Evolutionary conservation across 2,329 filamentous ascomycete genomes (phyloP), one percentile per base, ranked within the genome.

Genomic region (Stachybotrys echinatus): DNA sequence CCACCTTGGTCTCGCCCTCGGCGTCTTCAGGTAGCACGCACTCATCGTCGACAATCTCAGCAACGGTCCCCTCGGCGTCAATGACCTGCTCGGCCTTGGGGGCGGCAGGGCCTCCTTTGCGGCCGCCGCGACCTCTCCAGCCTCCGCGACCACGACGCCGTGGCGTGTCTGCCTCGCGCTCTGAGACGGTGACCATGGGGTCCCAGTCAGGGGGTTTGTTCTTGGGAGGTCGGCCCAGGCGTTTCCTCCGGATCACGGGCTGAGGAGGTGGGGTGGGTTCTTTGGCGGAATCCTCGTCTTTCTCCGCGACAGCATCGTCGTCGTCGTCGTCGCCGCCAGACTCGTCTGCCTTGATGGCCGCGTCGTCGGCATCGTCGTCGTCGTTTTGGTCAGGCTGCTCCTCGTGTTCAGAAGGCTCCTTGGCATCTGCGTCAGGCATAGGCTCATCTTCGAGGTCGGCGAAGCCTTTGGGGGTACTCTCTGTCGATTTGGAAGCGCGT

Each of bases 1-100:
- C 89, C 8, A 99, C 92, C 73, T 97, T 99, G 55, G 83, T 83
- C 71, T 96, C 92, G 58, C 94, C 94, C 63, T 92, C 90, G 2
- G 85, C 71, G 60, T 97, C 92, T 55, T 92, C 87, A 0, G 92
- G 89, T 42, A 99, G 76, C 31, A 87, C 87, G 42, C 95, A 89
- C 72, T 99, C 94, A 61, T 99, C 94, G 63, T 96, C 81, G 52
- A 90, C 79, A 50, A 99, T 92, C 62, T 94, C 88, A 71, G 92
- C 86, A 70, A 90, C 84, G 51, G 91, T 96, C 47, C 94, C 94
- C 61, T 96, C 91, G 63, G 95, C 95, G 69, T 97, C 94, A 52
- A 96, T 87, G 5, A 90, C 84, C 53, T 95, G 88, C 62, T 91
- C 84, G 2, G 85, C 89, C 45, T 89, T 84, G 61, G 92, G 89